Percentiles rank a stretch among this genome's conserved stretches.
These are phyloP conservation scores for Phytophthora syringae DNA, from an alignment of 352 stramenopile species.

Conservation along the genomic window DNA sequence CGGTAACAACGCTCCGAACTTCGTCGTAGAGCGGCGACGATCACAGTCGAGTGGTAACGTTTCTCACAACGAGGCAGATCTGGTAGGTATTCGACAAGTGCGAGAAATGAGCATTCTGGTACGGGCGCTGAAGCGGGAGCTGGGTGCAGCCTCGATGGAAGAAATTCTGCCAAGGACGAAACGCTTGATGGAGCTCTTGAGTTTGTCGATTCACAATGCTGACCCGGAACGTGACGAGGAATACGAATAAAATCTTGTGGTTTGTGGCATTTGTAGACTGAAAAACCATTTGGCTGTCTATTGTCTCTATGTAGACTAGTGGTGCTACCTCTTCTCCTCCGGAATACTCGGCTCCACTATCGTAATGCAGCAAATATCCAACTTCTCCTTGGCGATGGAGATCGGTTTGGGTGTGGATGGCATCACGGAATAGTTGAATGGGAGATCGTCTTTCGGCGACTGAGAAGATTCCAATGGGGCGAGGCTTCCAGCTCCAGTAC, in stretches of 20 bases:
- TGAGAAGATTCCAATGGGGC: slow-evolving; percentile 17
- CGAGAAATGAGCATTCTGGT: slow-evolving; percentile 76
- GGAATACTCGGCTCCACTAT: slow-evolving; percentile 25
- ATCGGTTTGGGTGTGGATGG: slow-evolving; percentile 16
- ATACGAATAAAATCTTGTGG: slow-evolving; percentile 17
- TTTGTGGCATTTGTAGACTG: no score
- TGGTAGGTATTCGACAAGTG: slow-evolving; percentile 75
- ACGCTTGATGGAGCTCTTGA: slow-evolving; percentile 83
- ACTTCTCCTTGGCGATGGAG: slow-evolving; percentile 19
- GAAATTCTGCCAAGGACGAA: slow-evolving; percentile 82
- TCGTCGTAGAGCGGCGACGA: slow-evolving; percentile 61
- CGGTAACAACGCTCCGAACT: slow-evolving; percentile 47
- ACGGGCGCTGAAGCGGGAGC: slow-evolving; percentile 77
- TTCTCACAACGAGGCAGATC: slow-evolving; percentile 26
- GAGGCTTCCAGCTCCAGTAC: slow-evolving; percentile 16
- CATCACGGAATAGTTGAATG: slow-evolving; percentile 37
- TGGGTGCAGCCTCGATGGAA: slow-evolving; percentile 71
- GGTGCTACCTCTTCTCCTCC: slow-evolving; percentile 17
- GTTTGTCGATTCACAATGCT: slow-evolving; percentile 66
- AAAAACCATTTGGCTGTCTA: slow-evolving; percentile 5
- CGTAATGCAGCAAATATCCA: slow-evolving; percentile 43
- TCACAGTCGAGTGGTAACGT: slow-evolving; percentile 8
- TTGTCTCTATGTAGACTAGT: slow-evolving; percentile 13
- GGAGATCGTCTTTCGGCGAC: slow-evolving; percentile 27
- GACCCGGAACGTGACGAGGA: slow-evolving; percentile 38